Conservation (phyloP, 192 early-diverging fungal species). For the Podila minutissima region DNA sequence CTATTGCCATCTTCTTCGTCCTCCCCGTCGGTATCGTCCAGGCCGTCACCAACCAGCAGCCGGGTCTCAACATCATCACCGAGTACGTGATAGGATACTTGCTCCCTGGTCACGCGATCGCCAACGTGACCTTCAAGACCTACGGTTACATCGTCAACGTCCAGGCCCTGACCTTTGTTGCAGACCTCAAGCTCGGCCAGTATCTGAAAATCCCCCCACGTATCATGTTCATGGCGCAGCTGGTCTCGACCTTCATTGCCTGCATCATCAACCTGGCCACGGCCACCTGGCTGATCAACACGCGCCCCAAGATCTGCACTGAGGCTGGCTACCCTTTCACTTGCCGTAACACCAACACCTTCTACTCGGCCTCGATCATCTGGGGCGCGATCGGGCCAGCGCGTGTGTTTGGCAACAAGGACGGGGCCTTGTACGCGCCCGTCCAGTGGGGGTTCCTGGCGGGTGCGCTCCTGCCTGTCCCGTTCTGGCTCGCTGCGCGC, state of each 20-base stretch:
- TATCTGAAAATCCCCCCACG: conserved; percentile 74
- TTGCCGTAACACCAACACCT: conserved; percentile 56
- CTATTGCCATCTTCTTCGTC: conserved; percentile 67
- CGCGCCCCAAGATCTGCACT: conserved; percentile 49
- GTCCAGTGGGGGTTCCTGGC: not conserved
- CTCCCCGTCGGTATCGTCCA: conserved; percentile 84
- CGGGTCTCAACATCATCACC: conserved; percentile 84
- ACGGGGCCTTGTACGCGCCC: conserved; percentile 11
- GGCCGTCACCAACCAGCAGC: conserved; percentile 75
- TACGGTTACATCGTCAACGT: conserved; percentile 77
- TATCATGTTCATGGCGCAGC: conserved; percentile 65
- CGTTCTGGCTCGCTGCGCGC: conserved; percentile 38
- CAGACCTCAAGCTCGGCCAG: conserved; percentile 77
- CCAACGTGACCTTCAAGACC: conserved; percentile 86
- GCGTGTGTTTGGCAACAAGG: conserved; percentile 61
- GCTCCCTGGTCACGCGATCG: conserved; percentile 79
- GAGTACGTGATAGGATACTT: conserved; percentile 85
- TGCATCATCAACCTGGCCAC: conserved; percentile 58
- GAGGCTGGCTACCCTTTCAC: conserved; percentile 48
- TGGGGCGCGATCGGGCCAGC: conserved; percentile 78
- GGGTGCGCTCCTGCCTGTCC: no score
- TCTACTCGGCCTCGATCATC: conserved; percentile 70
- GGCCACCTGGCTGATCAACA: conserved; percentile 51
- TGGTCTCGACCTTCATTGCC: conserved; percentile 63
- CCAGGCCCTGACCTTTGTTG: conserved; percentile 74